A percentile compares a stretch with the other conserved stretches of the same genome.
Evolutionary conservation across 2,329 filamentous ascomycete species (phyloP).

Genomic region (Aspergillus eucalypticola): DNA sequence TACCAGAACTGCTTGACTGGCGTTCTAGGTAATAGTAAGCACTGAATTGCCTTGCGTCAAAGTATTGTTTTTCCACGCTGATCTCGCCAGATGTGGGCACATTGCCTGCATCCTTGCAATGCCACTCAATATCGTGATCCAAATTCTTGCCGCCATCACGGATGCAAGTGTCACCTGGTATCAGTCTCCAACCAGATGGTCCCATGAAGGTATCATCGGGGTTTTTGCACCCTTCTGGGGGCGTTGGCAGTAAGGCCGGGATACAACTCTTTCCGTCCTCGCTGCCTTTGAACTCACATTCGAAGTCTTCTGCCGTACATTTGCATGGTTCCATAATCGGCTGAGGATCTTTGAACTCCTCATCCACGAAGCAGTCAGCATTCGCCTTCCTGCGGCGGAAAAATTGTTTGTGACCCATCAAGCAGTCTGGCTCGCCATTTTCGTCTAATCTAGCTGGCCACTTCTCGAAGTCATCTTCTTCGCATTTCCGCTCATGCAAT

Average conservation of each 20-base stretch:
- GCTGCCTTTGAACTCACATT: conserved; percentile 85
- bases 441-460: conserved; percentile 85
- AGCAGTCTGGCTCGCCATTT: conserved; percentile 77
- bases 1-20: conserved; percentile 60
- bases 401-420: conserved; percentile 95
- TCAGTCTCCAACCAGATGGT: conserved; percentile 86
- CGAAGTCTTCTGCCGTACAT: conserved; percentile 82
- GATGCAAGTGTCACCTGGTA: conserved; percentile 78
- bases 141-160: conserved; percentile 63
- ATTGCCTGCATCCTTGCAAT: conserved; percentile 69
- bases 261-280: conserved; percentile 70
- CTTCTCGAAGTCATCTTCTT: conserved; percentile 69
- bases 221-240: conserved; percentile 74
- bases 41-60: conserved; percentile 59
- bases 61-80: conserved; percentile 58
- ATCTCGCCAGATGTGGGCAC: conserved; percentile 64
- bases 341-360: conserved; percentile 77
- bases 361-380: conserved; percentile 83
- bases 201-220: conserved; percentile 75
- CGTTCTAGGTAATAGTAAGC: conserved; percentile 77
- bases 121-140: conserved; percentile 70
- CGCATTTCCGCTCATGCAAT: conserved; percentile 77
- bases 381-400: conserved; percentile 83
- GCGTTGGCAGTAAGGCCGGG: conserved; percentile 60
- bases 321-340: conserved; percentile 73